Evolutionary conservation across 1,284 basidiomycete genomes (phyloP).

Genomic region (Sporisorium reilianum): DNA sequence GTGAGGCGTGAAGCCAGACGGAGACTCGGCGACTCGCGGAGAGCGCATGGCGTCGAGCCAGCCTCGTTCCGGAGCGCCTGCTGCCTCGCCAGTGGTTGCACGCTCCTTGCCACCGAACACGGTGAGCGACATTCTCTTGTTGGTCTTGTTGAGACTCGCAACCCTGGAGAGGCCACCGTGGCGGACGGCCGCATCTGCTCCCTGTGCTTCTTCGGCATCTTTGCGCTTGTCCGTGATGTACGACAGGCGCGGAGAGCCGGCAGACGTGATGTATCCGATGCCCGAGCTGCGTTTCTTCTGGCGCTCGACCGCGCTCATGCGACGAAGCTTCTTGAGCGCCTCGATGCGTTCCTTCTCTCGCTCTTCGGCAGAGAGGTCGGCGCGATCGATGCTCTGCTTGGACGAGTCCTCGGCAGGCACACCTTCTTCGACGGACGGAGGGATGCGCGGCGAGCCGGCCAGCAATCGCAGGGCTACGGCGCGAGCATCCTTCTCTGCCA

Average conservation of each 20-base stretch:
- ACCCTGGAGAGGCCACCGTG: constrained; percentile 28
- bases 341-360: constrained; percentile 41
- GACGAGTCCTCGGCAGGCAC: background rate
- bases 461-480: constrained; percentile 41
- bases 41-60: constrained; percentile 51
- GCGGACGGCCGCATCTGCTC: constrained; percentile 1
- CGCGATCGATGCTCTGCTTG: constrained; percentile 11
- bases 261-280: constrained; percentile 45
- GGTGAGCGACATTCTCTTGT: constrained; percentile 40
- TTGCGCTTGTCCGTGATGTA: constrained; percentile 21
- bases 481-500: constrained; percentile 43
- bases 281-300: constrained; percentile 46
- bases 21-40: constrained; percentile 44
- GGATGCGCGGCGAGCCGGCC: constrained; percentile 24
- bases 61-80: constrained; percentile 22
- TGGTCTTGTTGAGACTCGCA: constrained; percentile 19
- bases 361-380: constrained; percentile 40
- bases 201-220: constrained; percentile 7
- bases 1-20: constrained; percentile 50
- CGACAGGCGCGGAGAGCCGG: constrained; percentile 17
- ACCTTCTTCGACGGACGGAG: constrained; percentile 15
- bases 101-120: constrained; percentile 48
- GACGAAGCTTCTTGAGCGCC: constrained; percentile 41
- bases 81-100: background rate
- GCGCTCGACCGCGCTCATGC: constrained; percentile 48